These are phyloP conservation scores for Suhomyces yuchorum DNA, from an alignment of 1,139 yeast genomes.

Conservation along the genomic window DNA sequence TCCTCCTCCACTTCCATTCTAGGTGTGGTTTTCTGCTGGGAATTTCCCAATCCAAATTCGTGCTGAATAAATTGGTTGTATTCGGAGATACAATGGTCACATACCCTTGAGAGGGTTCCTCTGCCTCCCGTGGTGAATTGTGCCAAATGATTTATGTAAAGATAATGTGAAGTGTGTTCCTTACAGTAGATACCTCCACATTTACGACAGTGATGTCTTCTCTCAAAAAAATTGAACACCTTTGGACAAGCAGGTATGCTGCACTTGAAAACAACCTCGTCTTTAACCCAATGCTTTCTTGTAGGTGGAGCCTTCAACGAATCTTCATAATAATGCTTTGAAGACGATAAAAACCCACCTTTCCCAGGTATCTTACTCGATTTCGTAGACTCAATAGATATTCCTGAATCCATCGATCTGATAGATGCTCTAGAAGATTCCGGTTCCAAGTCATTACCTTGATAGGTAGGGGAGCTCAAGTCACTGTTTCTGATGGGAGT, in stretches of 20 bases:
- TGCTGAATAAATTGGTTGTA: constrained; percentile 55
- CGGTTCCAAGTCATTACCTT: constrained; percentile 13
- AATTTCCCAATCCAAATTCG: constrained; percentile 39
- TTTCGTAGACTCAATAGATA: constrained; percentile 33
- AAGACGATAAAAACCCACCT: constrained; percentile 11
- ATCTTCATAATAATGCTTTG: constrained; percentile 31
- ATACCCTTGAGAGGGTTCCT: constrained; percentile 76
- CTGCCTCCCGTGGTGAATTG: constrained; percentile 75
- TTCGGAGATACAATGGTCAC: constrained; percentile 71
- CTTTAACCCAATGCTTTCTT: constrained; percentile 78
- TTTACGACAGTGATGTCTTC: constrained; percentile 91
- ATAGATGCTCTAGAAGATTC: constrained; percentile 32
- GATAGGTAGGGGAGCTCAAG: constrained; percentile 7
- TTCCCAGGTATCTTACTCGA: constrained; percentile 17
- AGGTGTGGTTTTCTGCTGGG: background rate
- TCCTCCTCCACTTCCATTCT: background rate
- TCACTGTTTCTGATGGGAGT: constrained; percentile 2
- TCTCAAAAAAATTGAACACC: constrained; percentile 71
- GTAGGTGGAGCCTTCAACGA: constrained; percentile 53
- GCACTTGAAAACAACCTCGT: constrained; percentile 63
- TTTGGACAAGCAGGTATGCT: constrained; percentile 58
- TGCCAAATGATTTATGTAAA: constrained; percentile 68
- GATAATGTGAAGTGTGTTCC: constrained; percentile 57
- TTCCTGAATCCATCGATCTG: constrained; percentile 39
- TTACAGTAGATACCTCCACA: constrained; percentile 93